These are phyloP conservation scores for Brettanomyces bruxellensis DNA, from an alignment of 805 yeast genomes.

Conservation along the genomic window DNA sequence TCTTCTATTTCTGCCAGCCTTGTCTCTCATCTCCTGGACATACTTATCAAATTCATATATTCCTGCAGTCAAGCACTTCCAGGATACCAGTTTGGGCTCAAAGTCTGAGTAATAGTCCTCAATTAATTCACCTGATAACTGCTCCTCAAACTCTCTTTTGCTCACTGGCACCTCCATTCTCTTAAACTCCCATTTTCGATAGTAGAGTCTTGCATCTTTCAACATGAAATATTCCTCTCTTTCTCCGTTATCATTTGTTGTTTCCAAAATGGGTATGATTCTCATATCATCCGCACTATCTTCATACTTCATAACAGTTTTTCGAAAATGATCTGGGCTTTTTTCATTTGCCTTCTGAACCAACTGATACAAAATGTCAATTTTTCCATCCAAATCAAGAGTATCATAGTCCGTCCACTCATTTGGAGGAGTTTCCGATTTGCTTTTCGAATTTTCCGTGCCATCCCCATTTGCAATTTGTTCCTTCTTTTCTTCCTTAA, in stretches of 20 bases:
- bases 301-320: constrained; percentile 31
- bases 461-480: constrained; percentile 4
- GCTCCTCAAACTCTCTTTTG: constrained; percentile 20
- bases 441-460: constrained; percentile 4
- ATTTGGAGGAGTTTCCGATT: constrained; percentile 3
- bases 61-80: constrained; percentile 34
- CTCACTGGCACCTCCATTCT: constrained; percentile 27
- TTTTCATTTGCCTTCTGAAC: constrained; percentile 31
- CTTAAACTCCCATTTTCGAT: constrained; percentile 24
- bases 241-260: constrained; percentile 4
- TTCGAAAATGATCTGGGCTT: constrained; percentile 37
- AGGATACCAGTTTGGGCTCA: constrained; percentile 29
- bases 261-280: constrained; percentile 13
- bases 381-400: constrained; percentile 35
- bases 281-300: constrained; percentile 8
- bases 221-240: constrained; percentile 29
- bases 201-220: constrained; percentile 46
- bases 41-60: constrained; percentile 33
- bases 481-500: constrained; percentile 6
- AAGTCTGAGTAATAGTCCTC: constrained; percentile 10
- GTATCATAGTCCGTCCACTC: constrained; percentile 8
- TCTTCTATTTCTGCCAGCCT: constrained; percentile 18
- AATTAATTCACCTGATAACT: constrained; percentile 4
- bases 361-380: constrained; percentile 38
- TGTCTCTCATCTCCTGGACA: constrained; percentile 22